Base-by-base conservation (phyloP, 2,329 filamentous ascomycete species). In the Penicillium sp. region DNA sequence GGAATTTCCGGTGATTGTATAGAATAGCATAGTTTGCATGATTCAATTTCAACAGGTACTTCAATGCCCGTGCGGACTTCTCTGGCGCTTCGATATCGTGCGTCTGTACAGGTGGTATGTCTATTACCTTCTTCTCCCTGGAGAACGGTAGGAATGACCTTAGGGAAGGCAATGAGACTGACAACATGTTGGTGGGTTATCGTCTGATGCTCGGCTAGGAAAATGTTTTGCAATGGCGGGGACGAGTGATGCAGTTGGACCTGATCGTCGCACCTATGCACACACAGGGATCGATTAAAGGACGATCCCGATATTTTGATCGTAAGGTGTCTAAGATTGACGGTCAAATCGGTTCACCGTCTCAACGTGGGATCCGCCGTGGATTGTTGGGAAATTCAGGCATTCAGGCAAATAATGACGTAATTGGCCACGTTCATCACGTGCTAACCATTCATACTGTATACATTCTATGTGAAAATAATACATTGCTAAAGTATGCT, bases 31-130 rank as follows among this genome's bases (percentile, higher is more conserved):
- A 85, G 71, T 95, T 96, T 64, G 88, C 88, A 77, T 99, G 95
- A 73, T 98, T 98, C 52, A 93, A 88, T 74, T 90, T 91, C 59
- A 99, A 75, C 14, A 99, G 81, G 76, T 98, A 92, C 78, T 96
- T 97, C 60, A 99, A 81, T 21, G 90, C 90, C 59, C 93, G 83
- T 19, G 89, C 87, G 55, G 90, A 82, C 73, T 91, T 93, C 70
- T 96, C 91, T 9, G 87, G 83, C 48, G 87, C 82, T 5, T 98
- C 93, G 66, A 96, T 84, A 72, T 90, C 85, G 75, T 96, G 87
- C 56, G 91, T 81, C 62, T 90, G 80, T 54, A 93, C 87, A 0
- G 89, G 80, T 9, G 89, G 81, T 7, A 97, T 64, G 46, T 80
- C 71, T 59, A 80, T 71, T 3, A 64, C 58, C 4, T 59, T 52